Evolutionary conservation across 371 early-diverging fungal genomes (phyloP).

Genomic region (Mucor circinelloides): DNA sequence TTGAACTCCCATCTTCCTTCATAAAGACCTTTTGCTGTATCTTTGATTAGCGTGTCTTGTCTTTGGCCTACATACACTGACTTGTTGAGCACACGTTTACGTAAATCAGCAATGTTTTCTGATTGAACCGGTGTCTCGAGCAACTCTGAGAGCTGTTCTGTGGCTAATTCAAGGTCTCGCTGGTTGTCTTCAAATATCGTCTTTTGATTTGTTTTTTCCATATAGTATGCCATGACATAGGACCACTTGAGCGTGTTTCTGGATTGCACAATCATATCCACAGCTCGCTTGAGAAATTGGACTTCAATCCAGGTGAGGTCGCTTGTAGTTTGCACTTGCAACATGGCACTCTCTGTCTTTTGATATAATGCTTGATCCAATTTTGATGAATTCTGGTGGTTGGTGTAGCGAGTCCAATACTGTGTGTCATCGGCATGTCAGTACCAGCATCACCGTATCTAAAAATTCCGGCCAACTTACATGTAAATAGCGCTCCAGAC

Average conservation of each 20-base stretch:
- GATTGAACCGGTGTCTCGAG: conserved; percentile 78
- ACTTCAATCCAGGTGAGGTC: conserved; percentile 97
- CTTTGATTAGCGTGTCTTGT: conserved; percentile 76
- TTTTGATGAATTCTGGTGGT: conserved; percentile 94
- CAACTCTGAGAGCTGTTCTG: conserved; percentile 87
- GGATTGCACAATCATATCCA: conserved; percentile 84
- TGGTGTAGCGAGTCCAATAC: conserved; percentile 94
- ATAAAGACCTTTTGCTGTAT: conserved; percentile 76
- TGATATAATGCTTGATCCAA: conserved; percentile 82
- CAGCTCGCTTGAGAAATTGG: conserved; percentile 91
- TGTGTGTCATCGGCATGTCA: conserved; percentile 27
- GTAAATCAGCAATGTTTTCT: conserved; percentile 74
- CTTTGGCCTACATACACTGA: conserved; percentile 76
- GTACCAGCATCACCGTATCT: background rate
- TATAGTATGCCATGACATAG: conserved; percentile 94
- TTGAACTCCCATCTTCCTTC: conserved; percentile 70
- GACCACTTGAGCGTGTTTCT: conserved; percentile 95
- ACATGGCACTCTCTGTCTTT: conserved; percentile 93
- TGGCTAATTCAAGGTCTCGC: conserved; percentile 93
- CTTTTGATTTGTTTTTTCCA: conserved; percentile 79
- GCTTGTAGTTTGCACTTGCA: conserved; percentile 85
- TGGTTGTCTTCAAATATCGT: conserved; percentile 94
- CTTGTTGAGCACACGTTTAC: conserved; percentile 82
- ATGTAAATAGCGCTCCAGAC: conserved; percentile 92
- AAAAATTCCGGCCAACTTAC: too few species aligned